A percentile compares a stretch with the other conserved stretches of the same genome.
phyloP scores from a whole-genome alignment of 345 rosid genomes.

The Eucalyptus urophylla region DNA sequence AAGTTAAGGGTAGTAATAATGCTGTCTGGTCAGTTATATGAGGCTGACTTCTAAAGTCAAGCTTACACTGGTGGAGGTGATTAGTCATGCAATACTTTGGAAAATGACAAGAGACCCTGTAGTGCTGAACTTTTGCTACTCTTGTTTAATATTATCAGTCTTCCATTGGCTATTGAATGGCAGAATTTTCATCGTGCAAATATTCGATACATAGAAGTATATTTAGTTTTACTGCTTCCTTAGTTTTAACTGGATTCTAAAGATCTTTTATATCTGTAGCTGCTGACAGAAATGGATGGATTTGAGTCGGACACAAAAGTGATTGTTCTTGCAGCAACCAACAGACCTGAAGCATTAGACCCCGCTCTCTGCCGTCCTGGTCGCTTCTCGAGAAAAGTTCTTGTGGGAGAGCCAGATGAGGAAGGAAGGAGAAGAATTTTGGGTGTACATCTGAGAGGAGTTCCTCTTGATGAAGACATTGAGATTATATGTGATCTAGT shows the following conservation, averaged over 20 bases:
- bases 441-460: conserved; percentile 76
- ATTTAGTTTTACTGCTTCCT: neutral
- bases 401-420: conserved; percentile 88
- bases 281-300: conserved; percentile 98
- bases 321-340: conserved; percentile 89
- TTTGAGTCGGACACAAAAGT: conserved; percentile 78
- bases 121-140: neutral
- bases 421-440: conserved; percentile 86
- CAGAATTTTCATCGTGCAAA: neutral
- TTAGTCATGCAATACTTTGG: neutral
- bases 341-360: conserved; percentile 92
- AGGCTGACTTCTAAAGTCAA: neutral
- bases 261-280: conserved; percentile 21
- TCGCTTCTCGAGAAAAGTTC: conserved; percentile 88
- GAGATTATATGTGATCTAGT: conserved; percentile 60
- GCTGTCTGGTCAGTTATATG: neutral
- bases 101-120: neutral
- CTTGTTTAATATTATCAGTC: neutral
- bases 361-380: conserved; percentile 95
- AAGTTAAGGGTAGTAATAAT: neutral
- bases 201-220: neutral
- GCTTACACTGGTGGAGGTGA: neutral
- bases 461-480: conserved; percentile 78
- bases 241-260: neutral
- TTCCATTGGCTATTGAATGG: neutral